phyloP scores from a whole-genome alignment of 768 basidiomycete genomes.

The Chalciporus sphaerocephalus region DNA sequence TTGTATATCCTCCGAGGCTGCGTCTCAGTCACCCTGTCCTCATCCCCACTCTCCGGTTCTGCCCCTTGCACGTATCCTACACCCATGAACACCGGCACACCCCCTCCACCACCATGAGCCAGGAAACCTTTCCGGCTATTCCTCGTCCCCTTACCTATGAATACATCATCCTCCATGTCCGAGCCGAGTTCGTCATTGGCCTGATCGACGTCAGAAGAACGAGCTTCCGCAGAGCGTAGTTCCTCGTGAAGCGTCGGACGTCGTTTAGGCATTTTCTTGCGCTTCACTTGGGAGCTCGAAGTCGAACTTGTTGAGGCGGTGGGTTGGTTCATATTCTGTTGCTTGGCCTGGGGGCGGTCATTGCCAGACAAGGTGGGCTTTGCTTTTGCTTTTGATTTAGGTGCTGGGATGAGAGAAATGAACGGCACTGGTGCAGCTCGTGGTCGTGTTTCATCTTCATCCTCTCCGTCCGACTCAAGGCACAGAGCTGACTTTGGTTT shows the following conservation, averaged over 20 bases:
- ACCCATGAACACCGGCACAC: slow-evolving; percentile 66
- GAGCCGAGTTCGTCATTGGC: slow-evolving; percentile 36
- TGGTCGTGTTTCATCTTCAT: slow-evolving; percentile 19
- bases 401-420: slow-evolving; percentile 23
- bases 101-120: slow-evolving; percentile 72
- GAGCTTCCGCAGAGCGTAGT: slow-evolving; percentile 43
- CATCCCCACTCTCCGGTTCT: slow-evolving; percentile 26
- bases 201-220: slow-evolving; percentile 29
- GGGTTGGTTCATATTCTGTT: background rate
- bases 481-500: slow-evolving; percentile 18
- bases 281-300: slow-evolving; percentile 15
- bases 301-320: slow-evolving; percentile 8
- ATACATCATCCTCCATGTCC: slow-evolving; percentile 44
- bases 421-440: slow-evolving; percentile 13
- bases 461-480: slow-evolving; percentile 22
- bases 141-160: slow-evolving; percentile 52
- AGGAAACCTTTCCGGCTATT: slow-evolving; percentile 58
- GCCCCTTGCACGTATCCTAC: slow-evolving; percentile 62
- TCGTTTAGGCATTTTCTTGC: slow-evolving; percentile 25
- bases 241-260: slow-evolving; percentile 68
- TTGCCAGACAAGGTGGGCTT: slow-evolving; percentile 18
- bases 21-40: background rate
- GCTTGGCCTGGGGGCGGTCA: slow-evolving; percentile 14
- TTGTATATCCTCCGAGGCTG: slow-evolving; percentile 7
- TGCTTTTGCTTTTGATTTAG: slow-evolving; percentile 9